Base-by-base conservation (phyloP, 2,329 filamentous ascomycete genomes). In the Aspergillus novoparasiticus region DNA sequence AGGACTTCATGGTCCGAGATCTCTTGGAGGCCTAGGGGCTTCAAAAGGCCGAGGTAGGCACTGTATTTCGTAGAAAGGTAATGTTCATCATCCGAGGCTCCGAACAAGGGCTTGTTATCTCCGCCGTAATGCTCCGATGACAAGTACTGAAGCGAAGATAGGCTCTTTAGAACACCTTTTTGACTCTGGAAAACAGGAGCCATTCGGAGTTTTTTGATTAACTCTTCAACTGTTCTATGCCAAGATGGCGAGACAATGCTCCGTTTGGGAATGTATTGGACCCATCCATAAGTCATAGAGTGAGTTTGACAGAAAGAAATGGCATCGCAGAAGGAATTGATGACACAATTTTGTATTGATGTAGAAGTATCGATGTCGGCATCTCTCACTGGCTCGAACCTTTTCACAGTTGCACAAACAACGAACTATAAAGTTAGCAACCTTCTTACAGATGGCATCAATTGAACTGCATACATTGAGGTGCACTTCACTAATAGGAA, bases 11-110 rank as follows among this genome's bases (percentile, higher is more conserved):
- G 21, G 8, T 39, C 19, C 4, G 51, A 59, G 28, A 64, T 23
- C 34, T 39, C 34, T 28, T 59, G 45, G 10, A 62, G 55, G 6
- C 60, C 63, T 19, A 60, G 58, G 43, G 19, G 9, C 5, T 43
- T 41, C 23, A 64, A 48, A 14, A 36, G 6, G 5, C 54, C 30
- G 4, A 57, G 39, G 11, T 62, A 62, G 12, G 50, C 8, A 4
- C n/a, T 46, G 19, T 62, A 64, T 14, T 61, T 19, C 11, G 57
- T 39, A 21, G 63, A 59, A 28, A 64, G 51, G 19, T 60, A 59
- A 21, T 53, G 16, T n/a, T 60, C 57, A 3, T 62, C 41, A 16
- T 59, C 36, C 1, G 14, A 9, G 32, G 51, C 39, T 6, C 21
- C 10, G 3, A 64, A 59, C 11, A 64, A 32, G n/a, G 57, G 63